A percentile compares a stretch with the other conserved stretches of the same genome.
Conservation (phyloP, 495 filamentous ascomycete genomes). For the Chaetomium tenue region DNA sequence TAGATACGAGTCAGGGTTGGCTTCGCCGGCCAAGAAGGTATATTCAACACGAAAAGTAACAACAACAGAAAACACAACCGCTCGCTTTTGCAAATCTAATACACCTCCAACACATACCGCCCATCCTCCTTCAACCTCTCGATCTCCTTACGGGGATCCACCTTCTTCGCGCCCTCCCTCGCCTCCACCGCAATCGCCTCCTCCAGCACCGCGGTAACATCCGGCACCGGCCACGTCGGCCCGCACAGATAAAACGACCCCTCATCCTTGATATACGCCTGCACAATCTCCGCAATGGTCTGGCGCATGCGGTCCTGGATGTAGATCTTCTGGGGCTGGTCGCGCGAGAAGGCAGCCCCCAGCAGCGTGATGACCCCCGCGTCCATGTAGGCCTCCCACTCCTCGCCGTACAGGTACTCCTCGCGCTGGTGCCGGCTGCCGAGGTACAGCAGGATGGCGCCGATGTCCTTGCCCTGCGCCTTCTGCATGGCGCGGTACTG, state of each 20-base stretch:
- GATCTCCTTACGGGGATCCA: constrained; percentile 88
- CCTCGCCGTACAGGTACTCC: constrained; percentile 98
- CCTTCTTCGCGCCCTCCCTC: constrained; percentile 68
- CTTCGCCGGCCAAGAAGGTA: background rate
- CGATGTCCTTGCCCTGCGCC: constrained; percentile 89
- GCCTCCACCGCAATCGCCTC: constrained; percentile 84
- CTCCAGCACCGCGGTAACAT: constrained; percentile 89
- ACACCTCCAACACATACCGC: constrained; percentile 94
- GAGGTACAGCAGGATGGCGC: constrained; percentile 91
- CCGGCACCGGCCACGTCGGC: constrained; percentile 98
- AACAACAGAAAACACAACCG: background rate
- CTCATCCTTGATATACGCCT: constrained; percentile 84
- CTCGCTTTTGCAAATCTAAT: constrained; percentile 50
- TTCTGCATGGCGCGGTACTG: constrained; percentile 98
- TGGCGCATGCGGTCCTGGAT: constrained; percentile 98
- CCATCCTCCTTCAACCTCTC: constrained; percentile 92
- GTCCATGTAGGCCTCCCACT: constrained; percentile 97
- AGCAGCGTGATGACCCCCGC: constrained; percentile 93
- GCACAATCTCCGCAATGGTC: constrained; percentile 76
- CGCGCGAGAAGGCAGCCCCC: constrained; percentile 90
- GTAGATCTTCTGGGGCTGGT: constrained; percentile 98
- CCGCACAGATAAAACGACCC: constrained; percentile 96
- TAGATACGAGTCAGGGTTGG: background rate
- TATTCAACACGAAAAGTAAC: background rate
- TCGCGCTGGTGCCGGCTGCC: constrained; percentile 95